phyloP scores from a whole-genome alignment of 257 asterid species.

The Asclepias syriaca region DNA sequence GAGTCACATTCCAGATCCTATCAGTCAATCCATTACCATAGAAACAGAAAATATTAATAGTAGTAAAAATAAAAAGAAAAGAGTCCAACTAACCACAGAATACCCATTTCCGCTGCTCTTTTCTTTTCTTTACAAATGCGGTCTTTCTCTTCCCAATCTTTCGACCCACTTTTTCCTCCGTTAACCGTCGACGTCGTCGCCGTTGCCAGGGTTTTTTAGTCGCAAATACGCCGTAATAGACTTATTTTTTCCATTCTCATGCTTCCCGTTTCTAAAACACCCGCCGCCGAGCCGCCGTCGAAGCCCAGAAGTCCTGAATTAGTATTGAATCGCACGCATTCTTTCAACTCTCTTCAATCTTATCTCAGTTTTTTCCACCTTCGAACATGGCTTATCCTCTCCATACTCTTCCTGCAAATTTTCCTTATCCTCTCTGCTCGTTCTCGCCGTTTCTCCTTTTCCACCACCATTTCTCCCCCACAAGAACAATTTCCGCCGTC shows the following conservation, averaged over 20 bases:
- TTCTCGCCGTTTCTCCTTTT: constrained; percentile 7
- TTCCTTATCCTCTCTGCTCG: constrained; percentile 26
- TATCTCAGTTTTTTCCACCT: constrained; percentile 13
- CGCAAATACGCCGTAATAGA: not conserved
- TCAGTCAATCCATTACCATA: not conserved
- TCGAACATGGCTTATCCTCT: constrained; percentile 23
- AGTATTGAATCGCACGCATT: constrained; percentile 9
- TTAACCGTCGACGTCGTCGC: not conserved
- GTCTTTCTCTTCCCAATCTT: not conserved
- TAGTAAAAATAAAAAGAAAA: not conserved
- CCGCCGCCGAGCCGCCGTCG: constrained; percentile 8
- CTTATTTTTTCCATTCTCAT: not conserved
- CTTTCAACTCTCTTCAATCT: constrained; percentile 5
- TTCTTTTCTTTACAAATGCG: not conserved
- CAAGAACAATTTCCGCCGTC: not conserved
- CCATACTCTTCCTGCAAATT: constrained; percentile 25
- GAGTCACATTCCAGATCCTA: not conserved
- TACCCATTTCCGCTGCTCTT: too few relatives aligned
- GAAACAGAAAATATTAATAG: not conserved
- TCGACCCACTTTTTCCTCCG: not conserved
- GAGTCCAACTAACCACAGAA: not conserved
- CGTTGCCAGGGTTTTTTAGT: not conserved
- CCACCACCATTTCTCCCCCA: constrained; percentile 3
- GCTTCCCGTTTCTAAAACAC: constrained; percentile 18
- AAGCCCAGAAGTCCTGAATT: constrained; percentile 12